A percentile compares a stretch with the other conserved stretches of the same genome.
Evolutionary conservation across 129 eudicot genomes (phyloP).

Genomic region (carrot (Daucus carota)): DNA sequence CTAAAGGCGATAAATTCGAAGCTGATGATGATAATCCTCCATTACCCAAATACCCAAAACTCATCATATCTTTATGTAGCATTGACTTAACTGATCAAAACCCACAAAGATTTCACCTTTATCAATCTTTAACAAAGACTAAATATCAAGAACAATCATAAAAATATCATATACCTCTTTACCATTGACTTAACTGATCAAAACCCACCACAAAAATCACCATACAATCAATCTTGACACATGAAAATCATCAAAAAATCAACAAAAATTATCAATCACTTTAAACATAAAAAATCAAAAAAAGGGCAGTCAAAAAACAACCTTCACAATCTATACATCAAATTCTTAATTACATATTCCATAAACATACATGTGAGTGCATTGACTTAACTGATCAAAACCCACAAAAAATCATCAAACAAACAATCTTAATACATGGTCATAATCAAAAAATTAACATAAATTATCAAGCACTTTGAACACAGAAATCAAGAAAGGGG

Average conservation of each 20-base stretch:
- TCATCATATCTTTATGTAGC: slow-evolving; percentile 36
- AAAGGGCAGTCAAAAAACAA: neutral
- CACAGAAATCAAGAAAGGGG: neutral
- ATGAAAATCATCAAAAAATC: neutral
- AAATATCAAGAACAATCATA: neutral
- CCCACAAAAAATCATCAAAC: slow-evolving; percentile 1
- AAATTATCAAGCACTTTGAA: neutral
- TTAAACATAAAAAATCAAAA: neutral
- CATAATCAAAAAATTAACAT: neutral
- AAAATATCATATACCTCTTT: slow-evolving; percentile 26
- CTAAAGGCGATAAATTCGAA: slow-evolving; percentile 76
- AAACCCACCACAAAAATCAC: slow-evolving; percentile 13
- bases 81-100: slow-evolving; percentile 24
- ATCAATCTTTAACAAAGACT: neutral
- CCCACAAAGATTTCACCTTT: slow-evolving; percentile 4
- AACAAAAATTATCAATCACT: neutral
- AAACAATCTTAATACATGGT: neutral
- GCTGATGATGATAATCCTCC: slow-evolving; percentile 39
- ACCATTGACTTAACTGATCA: slow-evolving; percentile 19
- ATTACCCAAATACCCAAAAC: slow-evolving; percentile 48
- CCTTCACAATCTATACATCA: neutral
- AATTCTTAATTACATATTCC: neutral
- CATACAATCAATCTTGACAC: neutral
- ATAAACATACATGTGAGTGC: neutral
- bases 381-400: slow-evolving; percentile 22